Base-by-base conservation (phyloP, 306 rosid genomes). In the Sindora glabra region DNA sequence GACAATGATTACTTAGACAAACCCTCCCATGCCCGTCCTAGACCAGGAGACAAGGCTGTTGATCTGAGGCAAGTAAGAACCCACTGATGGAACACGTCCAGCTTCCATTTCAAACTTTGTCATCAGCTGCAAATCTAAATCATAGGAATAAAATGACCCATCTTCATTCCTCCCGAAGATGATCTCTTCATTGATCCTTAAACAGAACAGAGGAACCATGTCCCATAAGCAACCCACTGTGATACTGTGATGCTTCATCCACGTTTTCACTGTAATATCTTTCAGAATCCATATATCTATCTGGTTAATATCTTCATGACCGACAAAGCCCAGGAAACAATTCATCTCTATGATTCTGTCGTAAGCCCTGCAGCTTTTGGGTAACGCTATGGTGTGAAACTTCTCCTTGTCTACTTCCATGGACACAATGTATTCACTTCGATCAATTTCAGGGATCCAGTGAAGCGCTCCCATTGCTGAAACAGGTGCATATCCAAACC, bases 251-350 rank as follows among this genome's bases (percentile, higher is more conserved):
- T 77, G 69, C 75, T 73, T 77, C 39, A 48, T 62, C 86, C 86
- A 81, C 3, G 59, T 67, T 27, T 70, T 78, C 38, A 77, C 80
- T 19, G n/a, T 25, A 10, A 77, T 39, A 11, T 55, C 47, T 62
- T 77, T 81, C 67, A 81, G 53, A 48, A 73, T 42, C 86, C 86
- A 81, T 41, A 81, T 17, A 37, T 70, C 83, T 41, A 77, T 81
- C 29, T 67, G 67, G 51, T 59, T 66, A 30, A 29, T 8, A 6
- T 29, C 70, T 1, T 38, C 64, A 56, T 77, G 86, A 46, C 53
- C 17, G 19, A 73, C 67, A 59, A 69, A 67, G 41, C 77, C 53
- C 38, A 81, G 51, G 49, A 15, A 67, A 46, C 78, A 65, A 45
- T 65, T 52, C 13, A 73, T 47, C 62, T 81, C 83, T 2, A 81